These are phyloP conservation scores for Colletotrichum sidae DNA, from an alignment of 2,329 filamentous ascomycete species.

Conservation along the genomic window DNA sequence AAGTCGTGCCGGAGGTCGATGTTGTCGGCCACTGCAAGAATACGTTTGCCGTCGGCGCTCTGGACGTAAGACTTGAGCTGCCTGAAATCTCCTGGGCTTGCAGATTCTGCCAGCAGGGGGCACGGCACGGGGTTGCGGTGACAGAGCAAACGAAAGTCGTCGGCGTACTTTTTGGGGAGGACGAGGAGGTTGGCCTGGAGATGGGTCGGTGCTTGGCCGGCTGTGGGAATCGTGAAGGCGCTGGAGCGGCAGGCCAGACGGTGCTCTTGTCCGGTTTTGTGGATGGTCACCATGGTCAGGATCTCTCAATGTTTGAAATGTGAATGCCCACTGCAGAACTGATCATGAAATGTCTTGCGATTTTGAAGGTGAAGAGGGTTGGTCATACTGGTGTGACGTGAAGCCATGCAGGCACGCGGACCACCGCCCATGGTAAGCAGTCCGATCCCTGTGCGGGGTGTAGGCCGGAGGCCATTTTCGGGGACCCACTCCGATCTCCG, in stretches of 20 bases:
- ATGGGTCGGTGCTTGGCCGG: slow-evolving; percentile 65
- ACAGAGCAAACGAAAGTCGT: slow-evolving; percentile 69
- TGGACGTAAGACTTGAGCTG: slow-evolving; percentile 49
- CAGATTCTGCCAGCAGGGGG: slow-evolving; percentile 67
- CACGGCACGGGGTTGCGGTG: slow-evolving; percentile 72
- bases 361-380: not conserved
- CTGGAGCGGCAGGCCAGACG: slow-evolving; percentile 57
- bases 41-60: slow-evolving; percentile 37
- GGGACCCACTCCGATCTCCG: slow-evolving; percentile 36
- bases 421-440: too few species aligned
- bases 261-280: slow-evolving; percentile 50
- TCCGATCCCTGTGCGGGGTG: not conserved
- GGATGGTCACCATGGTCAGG: slow-evolving; percentile 4
- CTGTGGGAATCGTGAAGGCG: slow-evolving; percentile 56
- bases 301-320: too few species aligned
- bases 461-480: slow-evolving; percentile 1
- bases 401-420: too few species aligned
- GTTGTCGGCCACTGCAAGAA: slow-evolving; percentile 47
- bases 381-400: too few species aligned
- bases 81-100: slow-evolving; percentile 53
- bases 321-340: too few species aligned
- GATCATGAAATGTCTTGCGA: not conserved
- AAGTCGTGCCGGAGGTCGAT: slow-evolving; percentile 69
- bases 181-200: slow-evolving; percentile 74
- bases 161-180: slow-evolving; percentile 66